A percentile compares a stretch with the other conserved stretches of the same genome.
phyloP scores from a whole-genome alignment of 1,284 basidiomycete genomes.

The Pholiota adiposa region DNA sequence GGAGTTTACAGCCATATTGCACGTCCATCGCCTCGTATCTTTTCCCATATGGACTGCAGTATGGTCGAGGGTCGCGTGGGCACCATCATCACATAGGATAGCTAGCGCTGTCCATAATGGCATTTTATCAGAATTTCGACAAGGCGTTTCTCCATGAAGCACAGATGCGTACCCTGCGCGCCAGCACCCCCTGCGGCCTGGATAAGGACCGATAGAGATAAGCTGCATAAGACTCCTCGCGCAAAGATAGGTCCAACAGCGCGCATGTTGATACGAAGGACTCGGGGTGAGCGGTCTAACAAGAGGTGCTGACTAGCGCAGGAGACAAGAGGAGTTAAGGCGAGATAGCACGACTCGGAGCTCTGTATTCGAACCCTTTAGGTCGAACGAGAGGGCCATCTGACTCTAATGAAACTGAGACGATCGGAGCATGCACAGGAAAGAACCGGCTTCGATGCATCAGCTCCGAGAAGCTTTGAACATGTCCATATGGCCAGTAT shows the following conservation, averaged over 20 bases:
- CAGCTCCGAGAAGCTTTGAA: background rate
- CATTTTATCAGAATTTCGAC: background rate
- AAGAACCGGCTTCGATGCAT: background rate
- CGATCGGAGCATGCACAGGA: background rate
- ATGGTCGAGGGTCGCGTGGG: constrained; percentile 4
- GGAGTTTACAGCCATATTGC: background rate
- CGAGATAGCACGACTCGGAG: background rate
- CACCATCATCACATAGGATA: constrained; percentile 11
- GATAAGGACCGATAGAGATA: constrained; percentile 8
- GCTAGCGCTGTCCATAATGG: background rate
- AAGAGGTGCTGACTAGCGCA: background rate
- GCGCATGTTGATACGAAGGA: constrained; percentile 9
- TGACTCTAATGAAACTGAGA: background rate
- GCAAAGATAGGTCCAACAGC: constrained; percentile 3
- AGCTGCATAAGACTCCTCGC: constrained; percentile 3
- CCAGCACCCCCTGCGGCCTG: background rate
- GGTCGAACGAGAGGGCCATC: background rate
- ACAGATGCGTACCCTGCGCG: constrained; percentile 5
- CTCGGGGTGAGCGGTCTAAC: background rate
- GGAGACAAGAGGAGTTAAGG: constrained; percentile 8
- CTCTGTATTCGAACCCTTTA: background rate
- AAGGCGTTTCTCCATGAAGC: background rate
- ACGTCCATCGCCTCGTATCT: constrained; percentile 8
- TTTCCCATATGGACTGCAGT: constrained; percentile 13
- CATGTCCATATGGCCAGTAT: background rate